These are phyloP conservation scores for Telopea speciosissima DNA, from an alignment of 177 flowering plant species.

Conservation along the genomic window DNA sequence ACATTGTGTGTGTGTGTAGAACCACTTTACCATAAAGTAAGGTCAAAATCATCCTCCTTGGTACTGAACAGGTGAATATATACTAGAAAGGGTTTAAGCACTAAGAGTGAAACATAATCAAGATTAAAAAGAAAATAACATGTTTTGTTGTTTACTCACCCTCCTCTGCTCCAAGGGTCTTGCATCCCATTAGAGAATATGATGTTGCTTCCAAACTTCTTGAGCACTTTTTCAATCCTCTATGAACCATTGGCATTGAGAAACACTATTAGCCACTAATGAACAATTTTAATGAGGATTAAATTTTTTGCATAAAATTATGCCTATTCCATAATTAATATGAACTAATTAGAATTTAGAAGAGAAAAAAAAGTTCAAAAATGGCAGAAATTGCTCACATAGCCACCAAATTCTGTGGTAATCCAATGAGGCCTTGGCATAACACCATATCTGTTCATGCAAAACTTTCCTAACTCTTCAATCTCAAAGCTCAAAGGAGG, in stretches of 20 bases:
- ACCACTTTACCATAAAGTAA: no score
- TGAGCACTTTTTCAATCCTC: constrained; percentile 40
- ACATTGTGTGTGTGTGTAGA: no score
- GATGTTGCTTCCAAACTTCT: constrained; percentile 52
- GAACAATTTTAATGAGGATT: no score
- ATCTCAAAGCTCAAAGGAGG: constrained; percentile 31
- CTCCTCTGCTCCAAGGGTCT: constrained; percentile 67
- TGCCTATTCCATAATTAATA: no score
- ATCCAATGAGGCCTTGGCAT: constrained; percentile 58
- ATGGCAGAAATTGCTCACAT: constrained; percentile 23
- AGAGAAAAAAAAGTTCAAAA: background rate
- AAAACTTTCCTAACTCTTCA: constrained; percentile 21
- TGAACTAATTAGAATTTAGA: no score
- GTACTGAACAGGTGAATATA: no score
- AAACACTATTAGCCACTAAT: background rate
- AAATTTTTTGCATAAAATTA: no score
- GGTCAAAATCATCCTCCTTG: no score
- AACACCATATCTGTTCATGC: constrained; percentile 34
- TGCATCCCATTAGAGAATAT: constrained; percentile 58
- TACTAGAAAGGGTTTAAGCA: no score
- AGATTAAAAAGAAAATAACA: no score
- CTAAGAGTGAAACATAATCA: no score
- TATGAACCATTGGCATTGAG: constrained; percentile 9
- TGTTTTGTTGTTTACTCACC: constrained; percentile 22
- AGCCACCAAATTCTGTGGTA: constrained; percentile 62